Evolutionary conservation across 129 eudicot species (phyloP), one percentile per base, ranked within the genome.

Genomic region (Artemisia tridentata): DNA sequence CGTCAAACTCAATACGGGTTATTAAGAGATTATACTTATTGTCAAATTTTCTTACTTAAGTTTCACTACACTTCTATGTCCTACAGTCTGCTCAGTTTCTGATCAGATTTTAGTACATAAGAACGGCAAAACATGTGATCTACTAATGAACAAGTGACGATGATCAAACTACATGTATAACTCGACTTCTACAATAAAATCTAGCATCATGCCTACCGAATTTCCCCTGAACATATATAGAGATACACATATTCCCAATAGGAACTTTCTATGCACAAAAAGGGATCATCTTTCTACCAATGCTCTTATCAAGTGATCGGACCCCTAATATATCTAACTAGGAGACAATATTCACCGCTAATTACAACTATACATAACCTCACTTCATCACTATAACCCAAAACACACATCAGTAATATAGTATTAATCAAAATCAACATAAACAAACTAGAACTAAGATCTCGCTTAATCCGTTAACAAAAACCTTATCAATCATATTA

Each of bases 31-130:
- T 0, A 41, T 7, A 31, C 31, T 54, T 52, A 64, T 64, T 4
- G 34, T 9, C 54, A 55, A 74, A 51, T 74, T 20, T 15, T 48
- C 20, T 17, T 72, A 50, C 63, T 61, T 34, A 16, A 62, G 51
- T 49, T 25, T 11, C 5, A 1, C 17, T 27, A 11, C 6, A 51
- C 64, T 51, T 38, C 51, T 38, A 34, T 23, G 25, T 23, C 25
- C 55, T 48, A 15, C 21, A 29, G 5, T 49, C 72, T 50, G 55
- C 6, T 38, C 45, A 34, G 9, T 29, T 23, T 2, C 7, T 60
- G 0, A 12, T 46, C 12, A 21, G 11, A 52, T 68, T 51, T 53
- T 16, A 52, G 18, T 11, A 68, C 54, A 20, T 31, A 55, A 17
- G 10, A 18, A 43, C 12, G 66, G 20, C 65, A 18, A 20, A 13